Evolutionary conservation across 2,329 filamentous ascomycete species (phyloP), one percentile per base, ranked within the genome.

Genomic region (Trichoderma sp.): DNA sequence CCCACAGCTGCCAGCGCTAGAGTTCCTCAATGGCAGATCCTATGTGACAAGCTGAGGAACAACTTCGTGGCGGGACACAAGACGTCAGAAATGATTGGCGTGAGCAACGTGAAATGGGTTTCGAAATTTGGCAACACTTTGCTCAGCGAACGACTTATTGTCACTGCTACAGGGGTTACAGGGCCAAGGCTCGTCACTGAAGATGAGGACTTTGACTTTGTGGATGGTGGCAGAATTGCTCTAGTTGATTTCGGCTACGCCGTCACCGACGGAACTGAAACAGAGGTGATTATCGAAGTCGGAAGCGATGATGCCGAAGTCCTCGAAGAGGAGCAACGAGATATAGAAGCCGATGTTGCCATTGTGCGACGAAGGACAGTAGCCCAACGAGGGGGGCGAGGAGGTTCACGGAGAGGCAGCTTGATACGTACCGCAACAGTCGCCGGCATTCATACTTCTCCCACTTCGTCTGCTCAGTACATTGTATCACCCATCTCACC

Each of bases 261-360:
- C 1, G 74, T 84, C 1, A 79, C 75, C 5, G 82, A 92, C 75
- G 91, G 90, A 4, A 77, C 80, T 55, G 83, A 84, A 68, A 80
- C 79, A 1, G 86, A 91, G 70, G 79, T 92, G 53, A 89, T 85
- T 1, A 90, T 96, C 64, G 92, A 95, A 75, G 88, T 95, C 31
- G 92, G 92, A 13, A 88, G 89, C 37, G 86, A 86, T 29, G 84
- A 89, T 59, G 88, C 92, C 0, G 91, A 93, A 76, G 81, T 88
- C 0, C 81, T 96, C 21, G 88, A 90, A 73, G 92, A 95, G 76
- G 91, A 92, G 74, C 86, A 87, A 72, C 88, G 91, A 27, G 92
- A 93, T 73, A 83, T 95, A 69, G 92, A 91, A 68, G 88, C 89
- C 1, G 92, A 94, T 77, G 92, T 96, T 24, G 92, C 92, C 72